Evolutionary conservation across 768 basidiomycete species (phyloP).

Genomic region (Rhodocollybia butyracea): DNA sequence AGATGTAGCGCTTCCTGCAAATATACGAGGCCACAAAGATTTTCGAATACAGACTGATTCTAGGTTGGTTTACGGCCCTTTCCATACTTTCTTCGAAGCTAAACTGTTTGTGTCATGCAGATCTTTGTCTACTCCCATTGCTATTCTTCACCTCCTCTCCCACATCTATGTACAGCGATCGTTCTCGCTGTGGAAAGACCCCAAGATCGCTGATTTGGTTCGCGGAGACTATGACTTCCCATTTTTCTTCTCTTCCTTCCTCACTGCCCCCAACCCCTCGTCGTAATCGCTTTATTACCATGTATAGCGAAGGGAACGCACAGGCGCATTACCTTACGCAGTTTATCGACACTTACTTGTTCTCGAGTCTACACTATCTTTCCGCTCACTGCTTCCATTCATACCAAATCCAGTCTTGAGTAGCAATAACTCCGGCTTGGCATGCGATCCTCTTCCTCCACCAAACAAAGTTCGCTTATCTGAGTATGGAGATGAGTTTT

Average conservation of each 20-base stretch:
- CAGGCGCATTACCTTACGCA: slow-evolving; percentile 37
- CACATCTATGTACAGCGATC: slow-evolving; percentile 87
- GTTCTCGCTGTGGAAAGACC: slow-evolving; percentile 77
- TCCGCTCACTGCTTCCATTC: slow-evolving; percentile 62
- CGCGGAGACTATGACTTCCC: slow-evolving; percentile 43
- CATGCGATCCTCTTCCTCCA: slow-evolving; percentile 89
- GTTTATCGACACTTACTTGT: slow-evolving; percentile 77
- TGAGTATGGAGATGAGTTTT: slow-evolving; percentile 74
- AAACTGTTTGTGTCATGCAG: slow-evolving; percentile 22
- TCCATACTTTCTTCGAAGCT: not conserved
- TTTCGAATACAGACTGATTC: slow-evolving; percentile 71
- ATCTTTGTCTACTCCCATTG: slow-evolving; percentile 35
- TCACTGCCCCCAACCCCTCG: slow-evolving; percentile 9
- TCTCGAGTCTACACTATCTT: slow-evolving; percentile 57
- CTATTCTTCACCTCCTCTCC: slow-evolving; percentile 72
- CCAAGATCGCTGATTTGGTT: slow-evolving; percentile 67
- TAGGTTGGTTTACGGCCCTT: slow-evolving; percentile 38
- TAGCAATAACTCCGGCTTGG: slow-evolving; percentile 38
- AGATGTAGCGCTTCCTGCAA: slow-evolving; percentile 60
- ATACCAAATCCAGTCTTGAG: slow-evolving; percentile 57
- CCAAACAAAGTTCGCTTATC: slow-evolving; percentile 40
- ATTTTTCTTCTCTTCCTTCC: slow-evolving; percentile 37
- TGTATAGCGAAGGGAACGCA: slow-evolving; percentile 33
- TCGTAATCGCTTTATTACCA: slow-evolving; percentile 24
- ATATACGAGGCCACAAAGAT: slow-evolving; percentile 55